Evolutionary conservation across 164 flowering plant species (phyloP).

Genomic region (Magnolia kwangsiensis): DNA sequence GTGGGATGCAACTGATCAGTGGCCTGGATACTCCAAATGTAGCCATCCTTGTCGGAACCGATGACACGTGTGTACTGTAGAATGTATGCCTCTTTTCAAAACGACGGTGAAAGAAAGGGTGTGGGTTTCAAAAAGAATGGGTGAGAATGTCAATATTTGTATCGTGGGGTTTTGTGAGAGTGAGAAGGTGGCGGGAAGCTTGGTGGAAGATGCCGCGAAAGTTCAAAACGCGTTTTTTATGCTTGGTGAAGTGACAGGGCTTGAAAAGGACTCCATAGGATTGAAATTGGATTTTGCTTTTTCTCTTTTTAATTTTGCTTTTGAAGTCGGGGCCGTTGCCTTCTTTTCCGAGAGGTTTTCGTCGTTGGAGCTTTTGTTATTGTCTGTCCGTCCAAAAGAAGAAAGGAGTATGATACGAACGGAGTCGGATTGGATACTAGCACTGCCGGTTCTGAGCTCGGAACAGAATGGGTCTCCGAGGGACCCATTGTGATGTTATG

Average conservation of each 20-base stretch:
- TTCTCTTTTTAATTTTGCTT: no score
- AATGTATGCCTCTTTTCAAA: no score
- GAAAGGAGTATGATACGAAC: no score
- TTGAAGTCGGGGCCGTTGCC: no score
- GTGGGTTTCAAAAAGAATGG: background rate
- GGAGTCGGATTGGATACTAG: no score
- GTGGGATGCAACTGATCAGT: background rate
- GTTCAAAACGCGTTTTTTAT: slow-evolving; percentile 9
- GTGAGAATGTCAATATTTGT: background rate
- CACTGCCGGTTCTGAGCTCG: no score
- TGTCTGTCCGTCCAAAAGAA: no score
- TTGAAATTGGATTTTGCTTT: no score
- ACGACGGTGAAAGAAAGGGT: background rate
- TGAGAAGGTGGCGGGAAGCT: slow-evolving; percentile 9
- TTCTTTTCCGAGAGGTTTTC: no score
- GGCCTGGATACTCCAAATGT: background rate
- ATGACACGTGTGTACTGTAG: background rate
- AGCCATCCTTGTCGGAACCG: background rate
- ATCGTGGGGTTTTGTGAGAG: background rate
- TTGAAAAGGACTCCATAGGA: background rate
- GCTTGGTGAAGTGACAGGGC: slow-evolving; percentile 9
- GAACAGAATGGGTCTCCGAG: no score
- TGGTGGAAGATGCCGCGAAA: slow-evolving; percentile 15
- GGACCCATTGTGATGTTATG: no score
- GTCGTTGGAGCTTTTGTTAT: no score